Conservation (phyloP, 345 rosid species). For the Odontarrhena argentea region DNA sequence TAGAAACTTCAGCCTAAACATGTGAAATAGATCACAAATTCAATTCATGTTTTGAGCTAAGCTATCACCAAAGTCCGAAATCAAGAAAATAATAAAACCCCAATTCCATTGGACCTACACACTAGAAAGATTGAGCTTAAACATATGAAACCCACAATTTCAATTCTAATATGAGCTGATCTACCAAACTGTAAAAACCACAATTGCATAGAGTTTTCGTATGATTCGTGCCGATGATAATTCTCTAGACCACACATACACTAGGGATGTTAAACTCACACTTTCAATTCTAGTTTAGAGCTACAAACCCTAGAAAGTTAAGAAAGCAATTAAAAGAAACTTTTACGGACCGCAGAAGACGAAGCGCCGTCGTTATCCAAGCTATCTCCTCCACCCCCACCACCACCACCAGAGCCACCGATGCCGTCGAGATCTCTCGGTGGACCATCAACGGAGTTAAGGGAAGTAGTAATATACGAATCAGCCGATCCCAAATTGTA, state of each 20-base stretch:
- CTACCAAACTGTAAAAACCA: neutral
- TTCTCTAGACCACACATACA: neutral
- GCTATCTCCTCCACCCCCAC: conserved; percentile 34
- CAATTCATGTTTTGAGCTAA: too few species aligned
- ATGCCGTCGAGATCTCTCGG: conserved; percentile 60
- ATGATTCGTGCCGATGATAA: too few species aligned
- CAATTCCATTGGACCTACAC: too few species aligned
- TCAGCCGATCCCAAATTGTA: conserved; percentile 69
- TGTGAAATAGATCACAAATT: too few species aligned
- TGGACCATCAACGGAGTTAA: conserved; percentile 37
- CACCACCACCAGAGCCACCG: conserved; percentile 43
- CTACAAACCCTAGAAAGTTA: neutral
- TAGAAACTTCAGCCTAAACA: neutral
- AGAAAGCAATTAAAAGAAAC: neutral
- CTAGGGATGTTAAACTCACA: neutral
- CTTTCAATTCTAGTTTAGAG: too few species aligned
- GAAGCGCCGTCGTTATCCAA: conserved; percentile 59
- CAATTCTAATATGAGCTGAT: conserved; percentile 7
- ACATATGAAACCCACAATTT: neutral
- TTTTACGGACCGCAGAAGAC: conserved; percentile 51
- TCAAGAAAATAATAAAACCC: too few species aligned
- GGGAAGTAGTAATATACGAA: conserved; percentile 64
- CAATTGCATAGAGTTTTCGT: too few species aligned
- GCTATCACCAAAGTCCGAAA: too few species aligned
- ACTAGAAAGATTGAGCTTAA: too few species aligned